Evolutionary conservation across 2,329 filamentous ascomycete genomes (phyloP).

Genomic region (Metarhizium rileyi): DNA sequence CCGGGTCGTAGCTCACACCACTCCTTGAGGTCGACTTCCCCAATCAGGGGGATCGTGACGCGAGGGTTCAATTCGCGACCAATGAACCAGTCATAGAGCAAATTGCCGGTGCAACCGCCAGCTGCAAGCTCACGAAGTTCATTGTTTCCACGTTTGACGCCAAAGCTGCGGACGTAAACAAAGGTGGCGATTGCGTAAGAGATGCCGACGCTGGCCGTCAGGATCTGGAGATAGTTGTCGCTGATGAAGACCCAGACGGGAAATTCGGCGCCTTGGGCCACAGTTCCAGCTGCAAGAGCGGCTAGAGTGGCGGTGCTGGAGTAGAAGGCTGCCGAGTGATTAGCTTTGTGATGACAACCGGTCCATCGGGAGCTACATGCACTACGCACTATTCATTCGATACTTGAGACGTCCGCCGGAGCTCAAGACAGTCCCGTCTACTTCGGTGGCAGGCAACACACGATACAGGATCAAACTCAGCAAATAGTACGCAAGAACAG

Average conservation of each 20-base stretch:
- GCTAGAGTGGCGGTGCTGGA: constrained; percentile 66
- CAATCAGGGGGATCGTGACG: constrained; percentile 65
- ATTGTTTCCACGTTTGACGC: constrained; percentile 64
- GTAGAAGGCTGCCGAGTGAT: constrained; percentile 49
- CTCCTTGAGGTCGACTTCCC: constrained; percentile 81
- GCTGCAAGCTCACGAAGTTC: constrained; percentile 68
- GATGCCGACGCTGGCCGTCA: constrained; percentile 75
- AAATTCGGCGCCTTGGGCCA: constrained; percentile 70
- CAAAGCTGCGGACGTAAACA: constrained; percentile 75
- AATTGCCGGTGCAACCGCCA: constrained; percentile 73
- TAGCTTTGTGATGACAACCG: constrained; percentile 11
- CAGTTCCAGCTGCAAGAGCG: constrained; percentile 64
- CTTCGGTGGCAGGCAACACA: constrained; percentile 63
- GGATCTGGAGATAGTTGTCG: constrained; percentile 79
- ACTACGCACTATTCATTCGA: constrained; percentile 59
- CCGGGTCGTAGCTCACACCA: constrained; percentile 89
- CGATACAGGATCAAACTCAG: constrained; percentile 66
- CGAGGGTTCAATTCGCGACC: constrained; percentile 92
- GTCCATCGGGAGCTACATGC: background rate
- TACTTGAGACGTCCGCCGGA: constrained; percentile 71
- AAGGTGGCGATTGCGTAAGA: constrained; percentile 63
- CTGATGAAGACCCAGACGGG: constrained; percentile 86
- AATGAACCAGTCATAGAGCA: constrained; percentile 94
- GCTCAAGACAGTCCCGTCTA: constrained; percentile 59
- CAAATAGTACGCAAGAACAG: constrained; percentile 67